Evolutionary conservation across 2,329 filamentous ascomycete genomes (phyloP), one percentile per base, ranked within the genome.

Genomic region (Paracoccidioides lutzii): DNA sequence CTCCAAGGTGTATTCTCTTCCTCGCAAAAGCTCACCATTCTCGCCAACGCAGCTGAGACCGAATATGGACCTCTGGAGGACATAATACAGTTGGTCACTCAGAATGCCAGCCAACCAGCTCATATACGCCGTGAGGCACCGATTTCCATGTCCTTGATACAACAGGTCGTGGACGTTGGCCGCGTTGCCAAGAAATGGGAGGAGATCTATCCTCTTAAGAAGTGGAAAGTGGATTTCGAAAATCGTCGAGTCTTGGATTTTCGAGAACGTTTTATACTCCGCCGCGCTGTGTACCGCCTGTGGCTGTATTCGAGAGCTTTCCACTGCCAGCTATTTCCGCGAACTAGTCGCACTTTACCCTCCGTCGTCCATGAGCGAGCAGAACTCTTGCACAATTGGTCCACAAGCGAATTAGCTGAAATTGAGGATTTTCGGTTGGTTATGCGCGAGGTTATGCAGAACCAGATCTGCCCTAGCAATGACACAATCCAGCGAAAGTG

Each of bases 261-360:
- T 40, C 58, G 69, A 2, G 81, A 84, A 63, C 73, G 75, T 3
- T 76, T 74, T 52, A 70, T 71, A 5, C 63, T 83, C 9, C 75
- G 81, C 9, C 74, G 80, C 43, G 81, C 81, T 8, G 68, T 82
- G 8, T 84, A 83, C 63, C 75, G 81, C 7, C 67, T 81, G 9
- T 83, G 81, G 81, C 74, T 82, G 6, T 83, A 81, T 64, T 72
- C 74, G 15, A 73, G 75, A 50, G 79, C 81, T 33, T 83, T 83
- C 63, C 78, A 83, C 65, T 79, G 72, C 56, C 66, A 67, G n/a
- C 61, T 67, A 5, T 74, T 79, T 60, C 70, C 77, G 2, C 78
- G 80, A 33, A 74, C 76, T 46, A 69, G 72, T 33, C 78, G 81
- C 52, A 68, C 69, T 48, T 65, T 75, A 14, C 73, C 72, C 4